These are phyloP conservation scores for Scutellaria baicalensis DNA, from an alignment of 257 asterid species.

Conservation along the genomic window DNA sequence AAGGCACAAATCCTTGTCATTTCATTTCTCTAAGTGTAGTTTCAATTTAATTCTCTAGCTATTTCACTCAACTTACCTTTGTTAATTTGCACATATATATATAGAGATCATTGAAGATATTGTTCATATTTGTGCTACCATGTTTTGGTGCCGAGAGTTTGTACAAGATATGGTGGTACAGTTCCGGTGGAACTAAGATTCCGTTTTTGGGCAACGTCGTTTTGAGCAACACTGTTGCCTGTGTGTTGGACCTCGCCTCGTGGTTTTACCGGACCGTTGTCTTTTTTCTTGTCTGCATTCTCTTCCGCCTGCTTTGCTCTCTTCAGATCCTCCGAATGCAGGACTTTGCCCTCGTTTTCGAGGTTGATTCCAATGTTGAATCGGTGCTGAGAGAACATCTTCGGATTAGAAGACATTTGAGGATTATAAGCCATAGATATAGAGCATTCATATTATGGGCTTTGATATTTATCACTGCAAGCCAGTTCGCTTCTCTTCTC, in stretches of 20 bases:
- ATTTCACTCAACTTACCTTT: not conserved
- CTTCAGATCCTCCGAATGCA: slow-evolving; percentile 89
- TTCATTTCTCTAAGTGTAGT: not conserved
- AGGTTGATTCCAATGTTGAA: slow-evolving; percentile 61
- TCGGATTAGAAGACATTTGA: slow-evolving; percentile 74
- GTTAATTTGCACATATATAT: slow-evolving; percentile 31
- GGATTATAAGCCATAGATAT: slow-evolving; percentile 86
- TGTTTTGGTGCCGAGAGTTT: slow-evolving; percentile 74
- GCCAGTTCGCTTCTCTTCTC: slow-evolving; percentile 85
- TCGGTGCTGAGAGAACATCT: slow-evolving; percentile 74
- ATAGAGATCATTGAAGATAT: slow-evolving; percentile 77
- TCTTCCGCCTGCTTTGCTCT: slow-evolving; percentile 79
- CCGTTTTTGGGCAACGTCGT: slow-evolving; percentile 75
- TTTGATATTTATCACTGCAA: slow-evolving; percentile 60
- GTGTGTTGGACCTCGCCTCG: slow-evolving; percentile 76
- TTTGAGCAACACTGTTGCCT: slow-evolving; percentile 74
- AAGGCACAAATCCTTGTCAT: not conserved
- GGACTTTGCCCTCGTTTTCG: slow-evolving; percentile 78
- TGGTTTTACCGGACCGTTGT: slow-evolving; percentile 90
- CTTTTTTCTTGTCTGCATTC: slow-evolving; percentile 79
- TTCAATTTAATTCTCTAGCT: too few species aligned
- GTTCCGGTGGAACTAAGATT: slow-evolving; percentile 72
- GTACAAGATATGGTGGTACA: slow-evolving; percentile 91
- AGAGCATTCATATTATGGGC: slow-evolving; percentile 66
- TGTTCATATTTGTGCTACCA: slow-evolving; percentile 79